A percentile compares a stretch with the other conserved stretches of the same genome.
Evolutionary conservation across 352 stramenopile genomes (phyloP).

Genomic region (Globisporangium lucens): DNA sequence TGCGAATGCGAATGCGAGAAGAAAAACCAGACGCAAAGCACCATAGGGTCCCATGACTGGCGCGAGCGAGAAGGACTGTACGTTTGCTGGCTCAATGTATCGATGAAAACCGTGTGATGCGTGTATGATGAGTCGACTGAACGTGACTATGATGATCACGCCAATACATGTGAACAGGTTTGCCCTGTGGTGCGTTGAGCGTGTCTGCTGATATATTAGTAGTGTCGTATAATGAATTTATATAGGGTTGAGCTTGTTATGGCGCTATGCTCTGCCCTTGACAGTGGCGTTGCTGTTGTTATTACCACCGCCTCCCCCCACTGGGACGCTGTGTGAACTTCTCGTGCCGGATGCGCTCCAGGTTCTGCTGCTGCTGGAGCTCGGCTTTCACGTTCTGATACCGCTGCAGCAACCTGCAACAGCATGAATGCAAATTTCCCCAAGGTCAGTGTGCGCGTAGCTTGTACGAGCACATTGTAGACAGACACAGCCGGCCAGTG

Average conservation of each 20-base stretch:
- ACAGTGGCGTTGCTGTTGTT: slow-evolving; percentile 13
- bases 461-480: neutral
- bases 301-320: neutral
- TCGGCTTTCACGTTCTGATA: slow-evolving; percentile 97
- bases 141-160: neutral
- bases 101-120: neutral
- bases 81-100: neutral
- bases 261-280: slow-evolving; percentile 13
- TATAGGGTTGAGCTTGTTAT: neutral
- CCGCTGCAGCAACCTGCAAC: slow-evolving; percentile 76
- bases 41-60: neutral
- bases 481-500: neutral
- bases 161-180: slow-evolving; percentile 4
- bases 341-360: slow-evolving; percentile 89
- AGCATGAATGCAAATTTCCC: neutral
- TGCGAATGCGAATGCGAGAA: neutral
- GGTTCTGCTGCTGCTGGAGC: slow-evolving; percentile 92
- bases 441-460: neutral
- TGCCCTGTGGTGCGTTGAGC: neutral
- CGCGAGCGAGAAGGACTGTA: neutral
- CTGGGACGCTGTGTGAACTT: slow-evolving; percentile 61
- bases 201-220: slow-evolving; percentile 8
- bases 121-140: neutral
- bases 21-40: neutral
- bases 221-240: neutral